phyloP scores from a whole-genome alignment of 768 basidiomycete genomes.

The Boletus sp. region DNA sequence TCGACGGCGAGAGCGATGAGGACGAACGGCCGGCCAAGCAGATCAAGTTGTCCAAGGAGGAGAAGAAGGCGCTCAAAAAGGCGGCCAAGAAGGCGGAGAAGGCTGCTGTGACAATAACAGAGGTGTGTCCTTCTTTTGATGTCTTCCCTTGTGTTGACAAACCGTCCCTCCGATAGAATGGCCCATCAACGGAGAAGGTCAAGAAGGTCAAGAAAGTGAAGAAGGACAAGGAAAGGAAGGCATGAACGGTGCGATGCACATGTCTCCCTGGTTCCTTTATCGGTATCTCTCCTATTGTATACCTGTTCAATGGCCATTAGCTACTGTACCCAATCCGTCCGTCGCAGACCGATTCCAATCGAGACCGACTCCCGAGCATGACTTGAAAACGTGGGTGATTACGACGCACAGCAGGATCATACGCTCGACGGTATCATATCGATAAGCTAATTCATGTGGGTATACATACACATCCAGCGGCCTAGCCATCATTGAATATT shows the following conservation, averaged over 20 bases:
- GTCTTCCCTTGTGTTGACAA: not conserved
- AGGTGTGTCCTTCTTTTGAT: slow-evolving; percentile 30
- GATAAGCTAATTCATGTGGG: not conserved
- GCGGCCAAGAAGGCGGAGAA: slow-evolving; percentile 53
- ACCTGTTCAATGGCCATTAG: not conserved
- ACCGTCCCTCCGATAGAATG: slow-evolving; percentile 21
- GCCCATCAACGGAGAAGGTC: slow-evolving; percentile 35
- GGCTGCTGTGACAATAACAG: slow-evolving; percentile 25
- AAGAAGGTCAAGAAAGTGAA: slow-evolving; percentile 37
- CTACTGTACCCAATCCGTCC: not conserved
- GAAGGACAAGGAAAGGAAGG: slow-evolving; percentile 50
- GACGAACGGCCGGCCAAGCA: slow-evolving; percentile 62
- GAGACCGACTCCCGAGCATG: not conserved
- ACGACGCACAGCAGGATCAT: not conserved
- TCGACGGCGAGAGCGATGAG: slow-evolving; percentile 52
- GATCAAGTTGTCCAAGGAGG: slow-evolving; percentile 76
- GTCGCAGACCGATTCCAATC: not conserved
- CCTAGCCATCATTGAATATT: no score
- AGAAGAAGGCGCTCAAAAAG: slow-evolving; percentile 83
- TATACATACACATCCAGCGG: not conserved
- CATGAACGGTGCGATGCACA: slow-evolving; percentile 16
- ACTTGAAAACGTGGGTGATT: not conserved
- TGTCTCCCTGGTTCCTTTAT: not conserved
- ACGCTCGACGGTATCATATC: not conserved
- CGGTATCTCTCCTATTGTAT: not conserved